These are phyloP conservation scores for Wilcoxina mikolae DNA, from an alignment of 495 filamentous ascomycete genomes.

Conservation along the genomic window DNA sequence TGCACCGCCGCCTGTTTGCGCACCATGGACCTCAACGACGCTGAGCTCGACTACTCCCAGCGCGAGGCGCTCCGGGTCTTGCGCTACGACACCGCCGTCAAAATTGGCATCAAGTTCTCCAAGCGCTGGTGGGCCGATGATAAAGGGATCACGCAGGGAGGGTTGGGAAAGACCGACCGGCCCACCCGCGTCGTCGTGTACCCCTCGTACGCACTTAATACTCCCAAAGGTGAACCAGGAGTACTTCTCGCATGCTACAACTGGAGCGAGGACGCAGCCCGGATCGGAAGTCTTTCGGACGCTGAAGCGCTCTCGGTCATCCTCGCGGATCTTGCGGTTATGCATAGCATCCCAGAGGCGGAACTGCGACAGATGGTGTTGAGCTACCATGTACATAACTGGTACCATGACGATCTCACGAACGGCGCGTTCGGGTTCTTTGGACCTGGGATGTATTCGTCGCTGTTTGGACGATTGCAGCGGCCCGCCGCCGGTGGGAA, in stretches of 20 bases:
- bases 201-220: constrained; percentile 33
- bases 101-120: constrained; percentile 30
- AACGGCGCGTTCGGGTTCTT: constrained; percentile 12
- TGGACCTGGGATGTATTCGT: constrained; percentile 8
- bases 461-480: constrained; percentile 2
- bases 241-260: constrained; percentile 35
- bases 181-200: constrained; percentile 34
- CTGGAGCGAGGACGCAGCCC: constrained; percentile 33
- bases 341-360: neutral
- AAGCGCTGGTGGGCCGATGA: constrained; percentile 26
- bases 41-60: constrained; percentile 15
- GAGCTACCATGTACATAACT: constrained; percentile 8
- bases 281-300: constrained; percentile 29
- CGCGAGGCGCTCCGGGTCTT: constrained; percentile 27
- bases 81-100: constrained; percentile 27
- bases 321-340: constrained; percentile 21
- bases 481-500: constrained; percentile 11
- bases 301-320: constrained; percentile 26
- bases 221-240: constrained; percentile 19
- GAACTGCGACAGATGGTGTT: neutral
- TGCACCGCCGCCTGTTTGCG: constrained; percentile 25
- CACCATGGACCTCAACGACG: constrained; percentile 25
- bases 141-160: constrained; percentile 22
- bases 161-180: constrained; percentile 30
- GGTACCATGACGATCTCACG: constrained; percentile 9